These are phyloP conservation scores for Ceratocystiopsis minuta DNA, from an alignment of 2,329 filamentous ascomycete genomes.

Conservation along the genomic window DNA sequence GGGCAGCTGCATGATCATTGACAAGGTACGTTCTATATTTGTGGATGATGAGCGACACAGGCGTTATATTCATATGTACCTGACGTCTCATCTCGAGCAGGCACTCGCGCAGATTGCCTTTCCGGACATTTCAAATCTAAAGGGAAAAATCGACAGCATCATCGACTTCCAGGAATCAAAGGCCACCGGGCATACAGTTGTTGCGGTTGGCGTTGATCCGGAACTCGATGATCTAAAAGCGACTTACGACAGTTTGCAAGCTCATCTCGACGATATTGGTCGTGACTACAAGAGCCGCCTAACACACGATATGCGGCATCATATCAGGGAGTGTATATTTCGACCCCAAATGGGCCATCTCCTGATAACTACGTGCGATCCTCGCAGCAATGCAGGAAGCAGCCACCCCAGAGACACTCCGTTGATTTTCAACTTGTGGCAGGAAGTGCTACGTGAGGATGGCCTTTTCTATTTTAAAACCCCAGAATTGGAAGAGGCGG, in stretches of 20 bases:
- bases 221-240: slow-evolving; percentile 64
- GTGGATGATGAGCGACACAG: no score
- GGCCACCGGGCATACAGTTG: slow-evolving; percentile 51
- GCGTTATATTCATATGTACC: no score
- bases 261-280: slow-evolving; percentile 51
- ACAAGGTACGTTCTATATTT: neutral
- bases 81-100: no score
- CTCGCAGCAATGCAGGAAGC: no score
- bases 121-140: no score
- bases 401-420: no score
- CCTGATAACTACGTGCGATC: slow-evolving; percentile 27
- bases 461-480: slow-evolving; percentile 76
- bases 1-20: slow-evolving; percentile 19
- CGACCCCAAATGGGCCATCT: slow-evolving; percentile 86
- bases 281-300: slow-evolving; percentile 5
- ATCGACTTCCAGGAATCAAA: slow-evolving; percentile 68
- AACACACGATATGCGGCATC: no score
- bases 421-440: slow-evolving; percentile 10
- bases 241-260: slow-evolving; percentile 59
- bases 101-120: no score
- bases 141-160: slow-evolving; percentile 12
- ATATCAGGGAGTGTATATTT: slow-evolving; percentile 62
- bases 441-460: slow-evolving; percentile 56
- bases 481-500: slow-evolving; percentile 59
- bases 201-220: slow-evolving; percentile 52